Evolutionary conservation across 805 yeast species (phyloP), one percentile per base, ranked within the genome.

Genomic region (Cyberlindnera americana): DNA sequence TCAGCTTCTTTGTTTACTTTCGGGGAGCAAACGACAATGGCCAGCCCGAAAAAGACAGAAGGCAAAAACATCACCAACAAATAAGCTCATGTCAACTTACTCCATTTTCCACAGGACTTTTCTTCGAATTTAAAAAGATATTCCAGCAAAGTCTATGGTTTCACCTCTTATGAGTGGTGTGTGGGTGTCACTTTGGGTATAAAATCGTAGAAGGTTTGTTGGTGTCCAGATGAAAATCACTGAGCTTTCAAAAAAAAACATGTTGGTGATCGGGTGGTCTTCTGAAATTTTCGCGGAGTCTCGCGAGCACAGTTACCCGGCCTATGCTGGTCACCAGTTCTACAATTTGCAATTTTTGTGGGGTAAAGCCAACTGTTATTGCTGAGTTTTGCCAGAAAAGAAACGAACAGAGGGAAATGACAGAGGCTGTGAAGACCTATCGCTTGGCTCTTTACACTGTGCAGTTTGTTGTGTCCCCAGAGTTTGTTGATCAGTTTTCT

Each of bases 401-500:
- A n/a, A n/a, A n/a, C n/a, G n/a, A n/a, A n/a, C n/a, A n/a, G n/a
- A n/a, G n/a, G n/a, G n/a, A n/a, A n/a, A 31, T 31, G 35, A 11
- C 28, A 10, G 19, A 35, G 3, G 21, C 28, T 3, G 33, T 40
- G 10, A 41, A 37, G 35, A 29, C 28, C 14, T 45, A 45, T 21
- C 30, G 23, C 18, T 17, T 28, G 3, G 27, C 38, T 13, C 41
- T 48, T 9, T 48, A 45, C 32, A 26, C 35, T 6, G 15, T 47
- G 8, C 52, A 48, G 33, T 43, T 48, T 16, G 37, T 37, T 9
- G 35, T 40, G 16, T 29, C 44, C 3, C 40, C 46, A 6, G 33
- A 40, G 27, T 13, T 27, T 12, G 21, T 48, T 21, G 31, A 23
- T 12, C 10, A 16, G 16, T 34, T 48, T 3, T 24, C 42, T 6